Evolutionary conservation across 169 alveolate species (phyloP).

Genomic region (Cryptosporidium bovis): DNA sequence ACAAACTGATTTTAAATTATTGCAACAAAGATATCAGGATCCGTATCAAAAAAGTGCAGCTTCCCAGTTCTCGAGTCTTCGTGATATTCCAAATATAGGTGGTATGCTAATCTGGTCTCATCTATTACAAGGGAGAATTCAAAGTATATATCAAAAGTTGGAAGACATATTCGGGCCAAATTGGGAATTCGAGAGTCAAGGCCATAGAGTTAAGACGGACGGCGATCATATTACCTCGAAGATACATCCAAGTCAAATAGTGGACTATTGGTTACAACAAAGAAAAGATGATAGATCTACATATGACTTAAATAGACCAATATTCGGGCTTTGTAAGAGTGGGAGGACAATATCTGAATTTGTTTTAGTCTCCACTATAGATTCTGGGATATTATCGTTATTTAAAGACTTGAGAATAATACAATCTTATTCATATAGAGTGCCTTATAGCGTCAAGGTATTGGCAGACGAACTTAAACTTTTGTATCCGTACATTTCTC

Average conservation of each 20-base stretch:
- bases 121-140: constrained; percentile 92
- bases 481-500: constrained; percentile 86
- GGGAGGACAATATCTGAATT: constrained; percentile 79
- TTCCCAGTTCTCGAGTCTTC: constrained; percentile 86
- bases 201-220: constrained; percentile 91
- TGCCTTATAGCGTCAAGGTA: constrained; percentile 89
- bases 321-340: constrained; percentile 80
- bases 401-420: constrained; percentile 84
- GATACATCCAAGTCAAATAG: constrained; percentile 81
- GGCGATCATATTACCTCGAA: constrained; percentile 91
- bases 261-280: constrained; percentile 87
- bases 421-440: constrained; percentile 85
- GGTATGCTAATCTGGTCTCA: constrained; percentile 94
- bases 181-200: constrained; percentile 73
- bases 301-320: constrained; percentile 77
- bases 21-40: constrained; percentile 89
- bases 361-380: constrained; percentile 88
- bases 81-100: constrained; percentile 94
- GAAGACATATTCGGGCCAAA: constrained; percentile 66
- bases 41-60: constrained; percentile 92
- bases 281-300: constrained; percentile 81
- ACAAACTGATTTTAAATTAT: constrained; percentile 88
- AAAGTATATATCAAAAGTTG: constrained; percentile 92
- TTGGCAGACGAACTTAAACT: constrained; percentile 92
- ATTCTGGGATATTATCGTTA: constrained; percentile 80